Evolutionary conservation across 2,329 filamentous ascomycete genomes (phyloP).

Genomic region (Verticillium alfalfae): DNA sequence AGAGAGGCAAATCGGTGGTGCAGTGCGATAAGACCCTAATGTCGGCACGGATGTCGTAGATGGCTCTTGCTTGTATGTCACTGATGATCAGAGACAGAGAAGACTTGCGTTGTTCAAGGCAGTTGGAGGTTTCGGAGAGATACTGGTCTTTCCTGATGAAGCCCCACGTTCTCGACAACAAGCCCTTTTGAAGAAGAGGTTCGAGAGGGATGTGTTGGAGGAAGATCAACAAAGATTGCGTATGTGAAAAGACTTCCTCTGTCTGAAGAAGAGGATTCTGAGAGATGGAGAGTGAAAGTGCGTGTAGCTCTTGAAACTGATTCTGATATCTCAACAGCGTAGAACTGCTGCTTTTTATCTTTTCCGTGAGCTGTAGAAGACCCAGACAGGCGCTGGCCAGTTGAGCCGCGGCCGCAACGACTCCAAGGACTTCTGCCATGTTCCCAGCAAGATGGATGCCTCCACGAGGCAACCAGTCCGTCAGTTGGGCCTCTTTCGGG

Average conservation of each 20-base stretch:
- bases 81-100: slow-evolving; percentile 8
- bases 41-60: neutral
- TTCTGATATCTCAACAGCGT: slow-evolving; percentile 12
- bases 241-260: slow-evolving; percentile 10
- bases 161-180: slow-evolving; percentile 1
- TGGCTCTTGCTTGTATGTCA: slow-evolving; percentile 19
- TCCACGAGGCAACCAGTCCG: neutral
- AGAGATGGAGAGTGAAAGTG: slow-evolving; percentile 11
- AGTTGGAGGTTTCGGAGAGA: slow-evolving; percentile 9
- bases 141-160: slow-evolving; percentile 6
- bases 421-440: slow-evolving; percentile 17
- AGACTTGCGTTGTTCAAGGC: slow-evolving; percentile 13
- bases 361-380: slow-evolving; percentile 11
- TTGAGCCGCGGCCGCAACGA: slow-evolving; percentile 15
- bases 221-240: slow-evolving; percentile 7
- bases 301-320: slow-evolving; percentile 14
- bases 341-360: slow-evolving; percentile 14
- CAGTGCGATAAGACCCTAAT: neutral
- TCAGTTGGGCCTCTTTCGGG: neutral
- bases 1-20: neutral
- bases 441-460: neutral
- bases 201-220: slow-evolving; percentile 8
- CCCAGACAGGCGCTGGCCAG: slow-evolving; percentile 10
- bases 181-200: neutral
- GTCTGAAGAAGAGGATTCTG: slow-evolving; percentile 16